phyloP scores from a whole-genome alignment of 306 rosid genomes.

The Castanopsis chinensis region DNA sequence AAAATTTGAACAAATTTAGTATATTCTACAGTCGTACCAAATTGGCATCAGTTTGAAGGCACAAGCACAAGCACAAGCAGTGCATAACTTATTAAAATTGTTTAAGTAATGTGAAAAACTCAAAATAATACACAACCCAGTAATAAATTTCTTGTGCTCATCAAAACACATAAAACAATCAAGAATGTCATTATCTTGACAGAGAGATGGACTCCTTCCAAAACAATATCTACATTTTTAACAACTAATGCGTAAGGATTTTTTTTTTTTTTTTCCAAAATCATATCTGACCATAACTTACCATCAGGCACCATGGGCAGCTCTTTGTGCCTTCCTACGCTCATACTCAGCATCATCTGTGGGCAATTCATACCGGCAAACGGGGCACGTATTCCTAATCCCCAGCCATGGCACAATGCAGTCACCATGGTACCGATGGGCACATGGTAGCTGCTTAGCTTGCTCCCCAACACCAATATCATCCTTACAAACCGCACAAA shows the following conservation, averaged over 20 bases:
- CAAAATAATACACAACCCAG: constrained; percentile 18
- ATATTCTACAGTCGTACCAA: not conserved
- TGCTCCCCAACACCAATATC: constrained; percentile 49
- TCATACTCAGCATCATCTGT: constrained; percentile 76
- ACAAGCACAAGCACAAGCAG: constrained; percentile 3
- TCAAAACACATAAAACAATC: constrained; percentile 28
- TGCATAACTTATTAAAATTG: not conserved
- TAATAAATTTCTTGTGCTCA: constrained; percentile 17
- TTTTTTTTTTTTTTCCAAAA: constrained; percentile 2
- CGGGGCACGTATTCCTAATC: constrained; percentile 86
- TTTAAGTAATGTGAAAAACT: not conserved
- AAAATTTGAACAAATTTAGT: not conserved
- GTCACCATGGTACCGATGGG: constrained; percentile 69
- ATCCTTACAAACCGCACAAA: constrained; percentile 84
- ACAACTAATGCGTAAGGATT: constrained; percentile 32
- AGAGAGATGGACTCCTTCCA: constrained; percentile 3
- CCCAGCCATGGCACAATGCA: constrained; percentile 84
- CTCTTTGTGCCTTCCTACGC: constrained; percentile 47
- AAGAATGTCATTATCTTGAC: constrained; percentile 17
- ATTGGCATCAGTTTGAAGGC: constrained; percentile 10
- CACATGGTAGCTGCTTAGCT: constrained; percentile 64
- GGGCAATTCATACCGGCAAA: constrained; percentile 76
- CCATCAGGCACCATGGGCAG: constrained; percentile 22
- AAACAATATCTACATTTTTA: constrained; percentile 38
- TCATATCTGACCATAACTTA: constrained; percentile 9